Evolutionary conservation across 2,329 filamentous ascomycete species (phyloP).

Genomic region (Verticillium tricorpus): DNA sequence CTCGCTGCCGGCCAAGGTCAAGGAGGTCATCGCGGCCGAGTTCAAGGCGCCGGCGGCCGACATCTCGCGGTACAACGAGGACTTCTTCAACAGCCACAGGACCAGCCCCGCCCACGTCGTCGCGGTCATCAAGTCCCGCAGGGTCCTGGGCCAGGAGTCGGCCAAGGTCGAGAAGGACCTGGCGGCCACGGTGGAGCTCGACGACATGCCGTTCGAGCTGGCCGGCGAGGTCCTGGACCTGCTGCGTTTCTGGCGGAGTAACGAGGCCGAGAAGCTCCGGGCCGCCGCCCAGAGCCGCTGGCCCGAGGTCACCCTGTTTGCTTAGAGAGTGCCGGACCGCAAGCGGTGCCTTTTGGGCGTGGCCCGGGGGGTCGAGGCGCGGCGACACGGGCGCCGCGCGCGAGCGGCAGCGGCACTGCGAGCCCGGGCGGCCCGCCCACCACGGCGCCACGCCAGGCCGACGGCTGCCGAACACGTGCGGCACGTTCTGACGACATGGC

Average conservation of each 20-base stretch:
- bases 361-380: neutral
- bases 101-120: constrained; percentile 59
- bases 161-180: constrained; percentile 57
- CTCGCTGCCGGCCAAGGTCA: constrained; percentile 60
- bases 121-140: constrained; percentile 56
- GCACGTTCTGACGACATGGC: neutral
- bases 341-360: neutral
- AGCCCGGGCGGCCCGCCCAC: neutral
- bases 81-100: constrained; percentile 59
- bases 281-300: constrained; percentile 44
- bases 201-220: constrained; percentile 48
- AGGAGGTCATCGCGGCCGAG: constrained; percentile 64
- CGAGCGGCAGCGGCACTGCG: neutral
- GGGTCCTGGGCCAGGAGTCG: constrained; percentile 54
- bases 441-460: neutral
- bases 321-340: constrained; percentile 15
- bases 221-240: constrained; percentile 42
- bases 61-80: constrained; percentile 53
- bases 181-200: constrained; percentile 49
- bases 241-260: constrained; percentile 45
- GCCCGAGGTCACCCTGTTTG: constrained; percentile 44
- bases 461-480: neutral
- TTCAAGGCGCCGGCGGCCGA: constrained; percentile 57
- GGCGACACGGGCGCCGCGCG: neutral
- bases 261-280: constrained; percentile 42